Conservation (phyloP, 1,284 basidiomycete species). For the Pisolithus thermaeus region DNA sequence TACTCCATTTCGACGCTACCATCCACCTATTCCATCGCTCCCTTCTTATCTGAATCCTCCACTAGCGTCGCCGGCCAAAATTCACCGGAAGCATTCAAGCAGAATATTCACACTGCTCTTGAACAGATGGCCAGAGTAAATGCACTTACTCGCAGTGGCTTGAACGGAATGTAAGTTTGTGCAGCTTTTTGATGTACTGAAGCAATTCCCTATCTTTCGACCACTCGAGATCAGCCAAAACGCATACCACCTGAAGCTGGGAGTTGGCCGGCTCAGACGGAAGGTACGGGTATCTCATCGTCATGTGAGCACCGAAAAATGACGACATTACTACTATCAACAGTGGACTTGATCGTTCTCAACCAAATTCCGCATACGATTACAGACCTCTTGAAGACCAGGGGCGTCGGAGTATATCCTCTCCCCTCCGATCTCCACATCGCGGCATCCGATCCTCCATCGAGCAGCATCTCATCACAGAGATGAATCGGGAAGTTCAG, state of each 20-base stretch:
- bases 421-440: slow-evolving; percentile 19
- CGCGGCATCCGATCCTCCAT: background rate
- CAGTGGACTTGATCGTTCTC: slow-evolving; percentile 34
- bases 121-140: slow-evolving; percentile 35
- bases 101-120: slow-evolving; percentile 37
- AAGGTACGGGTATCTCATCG: slow-evolving; percentile 22
- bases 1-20: slow-evolving; percentile 18
- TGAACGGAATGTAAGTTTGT: slow-evolving; percentile 36
- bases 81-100: slow-evolving; percentile 40
- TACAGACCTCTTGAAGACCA: slow-evolving; percentile 33
- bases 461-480: slow-evolving; percentile 32
- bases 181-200: too few species aligned
- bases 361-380: slow-evolving; percentile 32
- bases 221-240: slow-evolving; percentile 29
- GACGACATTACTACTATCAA: background rate
- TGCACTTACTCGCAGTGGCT: slow-evolving; percentile 31
- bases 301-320: background rate
- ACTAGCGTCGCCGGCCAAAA: slow-evolving; percentile 31
- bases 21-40: slow-evolving; percentile 12
- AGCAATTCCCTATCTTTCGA: background rate
- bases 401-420: slow-evolving; percentile 42
- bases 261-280: slow-evolving; percentile 36
- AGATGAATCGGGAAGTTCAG: slow-evolving; percentile 34
- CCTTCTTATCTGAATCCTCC: slow-evolving; percentile 24
- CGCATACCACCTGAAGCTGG: slow-evolving; percentile 39